Evolutionary conservation across 202 grass and related monocot species (phyloP).

Genomic region (Eragrostis tef): DNA sequence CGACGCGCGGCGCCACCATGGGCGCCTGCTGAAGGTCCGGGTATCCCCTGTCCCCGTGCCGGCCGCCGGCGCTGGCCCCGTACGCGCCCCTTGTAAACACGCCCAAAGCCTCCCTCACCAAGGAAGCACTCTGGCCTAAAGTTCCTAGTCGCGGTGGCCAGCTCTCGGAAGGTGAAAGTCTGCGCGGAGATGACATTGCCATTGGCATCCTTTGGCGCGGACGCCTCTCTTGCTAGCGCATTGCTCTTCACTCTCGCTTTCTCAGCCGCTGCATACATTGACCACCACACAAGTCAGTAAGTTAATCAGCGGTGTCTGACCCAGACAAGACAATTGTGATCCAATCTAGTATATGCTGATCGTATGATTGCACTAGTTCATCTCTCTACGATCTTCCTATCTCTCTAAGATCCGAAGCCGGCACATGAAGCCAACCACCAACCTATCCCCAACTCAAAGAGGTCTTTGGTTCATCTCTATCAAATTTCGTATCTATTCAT

Average conservation of each 20-base stretch:
- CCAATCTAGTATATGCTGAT: not conserved
- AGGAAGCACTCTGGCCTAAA: slow-evolving; percentile 86
- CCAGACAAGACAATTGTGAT: slow-evolving; percentile 4
- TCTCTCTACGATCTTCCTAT: not conserved
- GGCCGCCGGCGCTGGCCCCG: slow-evolving; percentile 9
- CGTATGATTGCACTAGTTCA: not conserved
- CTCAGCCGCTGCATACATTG: slow-evolving; percentile 37
- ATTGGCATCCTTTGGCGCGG: slow-evolving; percentile 51
- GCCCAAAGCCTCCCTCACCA: slow-evolving; percentile 88
- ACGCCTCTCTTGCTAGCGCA: slow-evolving; percentile 50
- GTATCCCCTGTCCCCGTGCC: slow-evolving; percentile 39
- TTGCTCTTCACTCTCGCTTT: slow-evolving; percentile 45
- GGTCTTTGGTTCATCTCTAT: not conserved
- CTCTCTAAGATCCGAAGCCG: not conserved
- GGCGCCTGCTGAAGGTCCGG: slow-evolving; percentile 56
- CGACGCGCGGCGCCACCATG: slow-evolving; percentile 67
- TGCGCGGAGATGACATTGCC: slow-evolving; percentile 69
- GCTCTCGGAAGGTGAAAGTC: slow-evolving; percentile 90
- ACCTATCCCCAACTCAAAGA: slow-evolving; percentile 11
- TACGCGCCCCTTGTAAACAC: slow-evolving; percentile 74
- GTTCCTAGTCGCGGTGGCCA: slow-evolving; percentile 73
- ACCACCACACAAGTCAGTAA: not conserved
- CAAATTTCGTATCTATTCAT: slow-evolving; percentile 1
- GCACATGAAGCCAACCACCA: slow-evolving; percentile 4
- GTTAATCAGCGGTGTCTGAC: not conserved